phyloP scores from a whole-genome alignment of 2,329 filamentous ascomycete species.

The Botrytis elliptica region DNA sequence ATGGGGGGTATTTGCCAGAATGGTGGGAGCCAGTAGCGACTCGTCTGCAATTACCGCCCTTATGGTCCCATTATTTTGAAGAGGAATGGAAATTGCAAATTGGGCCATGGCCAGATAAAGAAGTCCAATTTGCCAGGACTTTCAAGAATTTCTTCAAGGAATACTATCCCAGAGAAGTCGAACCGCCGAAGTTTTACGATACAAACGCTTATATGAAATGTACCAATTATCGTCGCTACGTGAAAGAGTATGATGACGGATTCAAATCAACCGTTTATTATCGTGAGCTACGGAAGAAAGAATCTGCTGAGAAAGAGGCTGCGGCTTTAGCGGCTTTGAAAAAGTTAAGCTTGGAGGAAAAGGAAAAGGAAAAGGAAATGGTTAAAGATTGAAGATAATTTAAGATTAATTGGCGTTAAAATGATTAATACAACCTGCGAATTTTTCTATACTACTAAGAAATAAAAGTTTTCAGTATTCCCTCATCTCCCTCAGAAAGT shows the following conservation, averaged over 20 bases:
- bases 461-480: too few relatives aligned
- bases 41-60: too few relatives aligned
- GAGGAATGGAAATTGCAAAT: background rate
- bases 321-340: background rate
- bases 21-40: background rate
- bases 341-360: background rate
- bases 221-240: background rate
- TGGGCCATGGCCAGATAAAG: background rate
- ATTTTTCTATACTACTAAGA: background rate
- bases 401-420: too few relatives aligned
- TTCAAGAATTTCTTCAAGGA: background rate
- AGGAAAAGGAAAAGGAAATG: background rate
- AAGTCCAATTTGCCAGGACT: background rate
- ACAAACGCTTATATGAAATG: background rate
- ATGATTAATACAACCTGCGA: too few relatives aligned
- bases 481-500: too few relatives aligned
- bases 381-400: background rate
- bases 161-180: fast-evolving
- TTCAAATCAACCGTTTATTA: fast-evolving
- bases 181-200: background rate
- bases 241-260: background rate
- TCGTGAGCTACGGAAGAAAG: background rate
- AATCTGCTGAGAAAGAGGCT: background rate
- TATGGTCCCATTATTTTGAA: fast-evolving
- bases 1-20: background rate